Evolutionary conservation across 176 grass and related monocot species (phyloP).

Genomic region (Paspalum notatum): DNA sequence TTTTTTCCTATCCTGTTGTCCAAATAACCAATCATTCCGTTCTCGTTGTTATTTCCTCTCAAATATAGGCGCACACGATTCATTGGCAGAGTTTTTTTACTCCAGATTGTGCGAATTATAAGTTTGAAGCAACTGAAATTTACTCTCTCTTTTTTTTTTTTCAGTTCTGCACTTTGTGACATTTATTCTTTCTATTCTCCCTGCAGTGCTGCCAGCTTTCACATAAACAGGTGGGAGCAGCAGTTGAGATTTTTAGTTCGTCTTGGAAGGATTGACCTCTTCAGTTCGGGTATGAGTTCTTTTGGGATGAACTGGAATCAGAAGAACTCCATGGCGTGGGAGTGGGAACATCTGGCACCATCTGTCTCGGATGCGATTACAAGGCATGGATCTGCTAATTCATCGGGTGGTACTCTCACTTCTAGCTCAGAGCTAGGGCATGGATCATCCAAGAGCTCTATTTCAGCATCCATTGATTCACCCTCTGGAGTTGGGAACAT

Average conservation of each 20-base stretch:
- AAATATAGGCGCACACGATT: background rate
- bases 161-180: background rate
- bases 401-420: constrained; percentile 31
- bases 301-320: constrained; percentile 48
- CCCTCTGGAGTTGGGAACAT: constrained; percentile 21
- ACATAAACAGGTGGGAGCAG: background rate
- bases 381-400: constrained; percentile 19
- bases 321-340: constrained; percentile 34
- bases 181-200: background rate
- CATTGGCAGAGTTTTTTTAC: background rate
- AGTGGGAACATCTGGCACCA: constrained; percentile 27
- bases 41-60: background rate
- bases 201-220: constrained; percentile 3
- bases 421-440: constrained; percentile 40
- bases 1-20: background rate
- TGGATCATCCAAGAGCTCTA: constrained; percentile 45
- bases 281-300: constrained; percentile 12
- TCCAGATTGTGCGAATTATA: background rate
- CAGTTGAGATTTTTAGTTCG: constrained; percentile 28
- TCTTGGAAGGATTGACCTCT: constrained; percentile 9
- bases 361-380: background rate
- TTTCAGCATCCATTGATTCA: constrained; percentile 42
- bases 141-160: background rate
- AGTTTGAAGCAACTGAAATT: background rate
- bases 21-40: background rate